Conservation (phyloP, 352 stramenopile species). For the Phytophthora pseudosyringae region DNA sequence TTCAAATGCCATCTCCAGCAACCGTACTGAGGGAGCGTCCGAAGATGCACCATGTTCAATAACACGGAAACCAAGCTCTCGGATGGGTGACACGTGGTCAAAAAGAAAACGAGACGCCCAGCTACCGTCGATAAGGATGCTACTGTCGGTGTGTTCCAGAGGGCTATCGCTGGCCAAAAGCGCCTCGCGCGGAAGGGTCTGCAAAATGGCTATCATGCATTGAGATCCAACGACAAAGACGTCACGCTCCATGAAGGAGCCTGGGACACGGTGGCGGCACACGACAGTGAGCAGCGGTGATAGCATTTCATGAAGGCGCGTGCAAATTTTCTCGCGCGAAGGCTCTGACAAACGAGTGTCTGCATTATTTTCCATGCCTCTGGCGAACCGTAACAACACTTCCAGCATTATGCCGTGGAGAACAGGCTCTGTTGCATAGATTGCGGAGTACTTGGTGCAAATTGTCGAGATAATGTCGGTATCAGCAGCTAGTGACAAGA, state of each 20-base stretch:
- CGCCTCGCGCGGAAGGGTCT: conserved; percentile 25
- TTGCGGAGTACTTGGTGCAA: conserved; percentile 48
- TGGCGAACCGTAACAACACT: conserved; percentile 45
- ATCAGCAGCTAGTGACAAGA: conserved; percentile 65
- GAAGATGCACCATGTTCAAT: conserved; percentile 18
- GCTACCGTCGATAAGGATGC: conserved; percentile 43
- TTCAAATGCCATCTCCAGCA: conserved; percentile 58
- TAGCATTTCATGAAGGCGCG: conserved; percentile 45
- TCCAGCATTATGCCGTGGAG: conserved; percentile 57
- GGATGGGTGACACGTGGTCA: conserved; percentile 55
- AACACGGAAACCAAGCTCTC: conserved; percentile 52
- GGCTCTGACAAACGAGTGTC: conserved; percentile 19
- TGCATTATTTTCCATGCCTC: conserved; percentile 15
- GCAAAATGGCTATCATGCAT: conserved; percentile 47
- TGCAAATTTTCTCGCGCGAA: conserved; percentile 44
- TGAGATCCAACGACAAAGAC: conserved; percentile 45
- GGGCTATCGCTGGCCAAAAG: conserved; percentile 27
- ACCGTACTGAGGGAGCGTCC: conserved; percentile 15
- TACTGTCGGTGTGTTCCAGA: conserved; percentile 45
- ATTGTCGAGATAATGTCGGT: conserved; percentile 58
- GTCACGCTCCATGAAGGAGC: conserved; percentile 57
- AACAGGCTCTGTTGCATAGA: conserved; percentile 50
- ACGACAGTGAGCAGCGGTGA: conserved; percentile 55
- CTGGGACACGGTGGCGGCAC: conserved; percentile 57
- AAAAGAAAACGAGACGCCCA: conserved; percentile 69